Evolutionary conservation across 768 basidiomycete genomes (phyloP).

Genomic region (Crepidotus variabilis): DNA sequence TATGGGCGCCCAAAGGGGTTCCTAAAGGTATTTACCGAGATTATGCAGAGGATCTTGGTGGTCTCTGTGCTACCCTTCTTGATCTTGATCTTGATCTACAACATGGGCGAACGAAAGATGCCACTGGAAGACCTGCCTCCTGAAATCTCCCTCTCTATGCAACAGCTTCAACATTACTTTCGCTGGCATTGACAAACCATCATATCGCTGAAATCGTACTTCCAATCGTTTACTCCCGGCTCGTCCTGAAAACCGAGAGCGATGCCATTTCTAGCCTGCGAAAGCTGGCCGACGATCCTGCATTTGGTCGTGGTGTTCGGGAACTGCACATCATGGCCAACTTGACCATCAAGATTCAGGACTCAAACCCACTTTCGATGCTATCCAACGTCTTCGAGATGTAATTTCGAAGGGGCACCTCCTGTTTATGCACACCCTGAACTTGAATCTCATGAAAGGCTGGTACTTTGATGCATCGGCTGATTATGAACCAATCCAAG

Average conservation of each 20-base stretch:
- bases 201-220: neutral
- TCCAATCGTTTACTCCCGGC: neutral
- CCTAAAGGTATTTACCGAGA: too few species aligned
- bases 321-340: neutral
- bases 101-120: too few species aligned
- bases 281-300: neutral
- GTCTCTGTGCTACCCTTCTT: too few species aligned
- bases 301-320: neutral
- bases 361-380: neutral
- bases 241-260: neutral
- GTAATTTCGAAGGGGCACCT: neutral
- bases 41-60: too few species aligned
- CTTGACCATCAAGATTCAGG: neutral
- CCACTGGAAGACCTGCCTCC: neutral
- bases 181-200: neutral
- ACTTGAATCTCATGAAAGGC: neutral
- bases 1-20: too few species aligned
- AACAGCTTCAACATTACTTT: neutral
- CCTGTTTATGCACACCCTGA: neutral
- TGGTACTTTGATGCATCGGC: neutral
- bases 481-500: neutral
- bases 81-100: too few species aligned
- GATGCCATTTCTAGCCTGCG: neutral
- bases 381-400: neutral
- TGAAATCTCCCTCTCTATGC: slow-evolving; percentile 3